Evolutionary conservation across 2,329 filamentous ascomycete species (phyloP).

Genomic region (Orbilia ellipsospora): DNA sequence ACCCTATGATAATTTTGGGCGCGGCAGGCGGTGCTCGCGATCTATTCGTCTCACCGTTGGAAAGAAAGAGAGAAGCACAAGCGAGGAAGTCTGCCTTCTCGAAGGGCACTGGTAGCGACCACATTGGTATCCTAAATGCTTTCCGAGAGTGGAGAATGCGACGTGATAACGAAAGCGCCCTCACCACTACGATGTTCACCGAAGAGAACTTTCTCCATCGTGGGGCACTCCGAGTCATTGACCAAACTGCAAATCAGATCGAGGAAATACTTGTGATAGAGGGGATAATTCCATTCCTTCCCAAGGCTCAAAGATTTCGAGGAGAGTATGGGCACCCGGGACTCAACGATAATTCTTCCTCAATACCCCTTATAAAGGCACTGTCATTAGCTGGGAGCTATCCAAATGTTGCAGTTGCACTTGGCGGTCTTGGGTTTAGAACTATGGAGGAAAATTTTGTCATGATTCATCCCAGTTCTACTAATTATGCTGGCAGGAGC

Average conservation of each 20-base stretch:
- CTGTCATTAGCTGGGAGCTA: constrained; percentile 65
- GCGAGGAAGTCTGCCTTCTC: constrained; percentile 60
- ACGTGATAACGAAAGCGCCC: constrained; percentile 60
- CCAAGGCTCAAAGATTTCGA: constrained; percentile 39
- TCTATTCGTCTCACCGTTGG: constrained; percentile 61
- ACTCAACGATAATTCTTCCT: constrained; percentile 65
- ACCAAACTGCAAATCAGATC: constrained; percentile 62
- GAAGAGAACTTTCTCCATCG: constrained; percentile 61
- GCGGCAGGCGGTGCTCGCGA: constrained; percentile 60
- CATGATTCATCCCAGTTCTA: constrained; percentile 59
- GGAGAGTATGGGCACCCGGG: constrained; percentile 60
- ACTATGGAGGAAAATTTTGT: constrained; percentile 59
- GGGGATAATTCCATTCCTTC: constrained; percentile 60
- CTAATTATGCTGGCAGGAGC: constrained; percentile 56
- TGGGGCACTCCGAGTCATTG: constrained; percentile 61
- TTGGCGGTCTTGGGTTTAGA: constrained; percentile 57
- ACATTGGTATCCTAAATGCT: constrained; percentile 65
- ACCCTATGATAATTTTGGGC: constrained; percentile 66
- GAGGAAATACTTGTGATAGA: constrained; percentile 62
- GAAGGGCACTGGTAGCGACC: constrained; percentile 64
- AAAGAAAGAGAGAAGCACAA: constrained; percentile 58
- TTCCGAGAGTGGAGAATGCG: constrained; percentile 63
- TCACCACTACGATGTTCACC: constrained; percentile 60
- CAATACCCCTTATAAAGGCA: constrained; percentile 64
- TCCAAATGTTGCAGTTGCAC: constrained; percentile 64